Base-by-base conservation (phyloP, 495 filamentous ascomycete genomes). In the Hypoxylon subgilvum region DNA sequence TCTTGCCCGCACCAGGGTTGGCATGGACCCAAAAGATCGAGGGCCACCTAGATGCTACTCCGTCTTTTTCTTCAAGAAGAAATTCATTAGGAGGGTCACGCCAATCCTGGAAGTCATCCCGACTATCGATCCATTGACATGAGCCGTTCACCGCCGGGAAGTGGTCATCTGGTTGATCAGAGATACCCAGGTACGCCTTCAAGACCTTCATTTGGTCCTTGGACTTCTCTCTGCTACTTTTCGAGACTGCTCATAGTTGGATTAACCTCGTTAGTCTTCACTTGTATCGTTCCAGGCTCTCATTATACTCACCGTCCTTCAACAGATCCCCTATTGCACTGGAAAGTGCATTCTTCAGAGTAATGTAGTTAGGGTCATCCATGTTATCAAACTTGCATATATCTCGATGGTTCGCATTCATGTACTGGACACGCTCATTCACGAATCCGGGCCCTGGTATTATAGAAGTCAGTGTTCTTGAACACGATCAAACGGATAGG, bases 351-450 rank as follows among this genome's bases (percentile, higher is more conserved):
- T 56, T 56, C 35, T 39, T 36, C 2, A 56, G 2, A 17, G 42
- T 47, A 4, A 56, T 41, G 19, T 48, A 56, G 8, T 41, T 56
- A 9, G 52, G 43, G n/a, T 56, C 52, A 25, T 47, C 23, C 6
- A 16, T 45, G 35, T 43, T 48, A 3, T 56, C 52, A 23, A 56
- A 56, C 14, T 56, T 56, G 34, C 52, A 56, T 27, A 56, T 56
- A 1, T 42, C 23, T 30, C 52, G 71, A 54, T 79, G 77, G 52
- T 76, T 65, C 4, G 76, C 76, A 57, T 76, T 65, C 4, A 79
- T 36, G 12, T 63, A 57, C 10, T 52, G 54, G 2, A 58, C 57
- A 8, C 61, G 48, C 50, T 78, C 76, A 5, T 65, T 57, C 2
- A 36, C 38, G 41, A 71, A 76, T 13, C 72, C 73, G 14, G 74